Conservation (phyloP, 352 stramenopile genomes). For the Globisporangium nunn region DNA sequence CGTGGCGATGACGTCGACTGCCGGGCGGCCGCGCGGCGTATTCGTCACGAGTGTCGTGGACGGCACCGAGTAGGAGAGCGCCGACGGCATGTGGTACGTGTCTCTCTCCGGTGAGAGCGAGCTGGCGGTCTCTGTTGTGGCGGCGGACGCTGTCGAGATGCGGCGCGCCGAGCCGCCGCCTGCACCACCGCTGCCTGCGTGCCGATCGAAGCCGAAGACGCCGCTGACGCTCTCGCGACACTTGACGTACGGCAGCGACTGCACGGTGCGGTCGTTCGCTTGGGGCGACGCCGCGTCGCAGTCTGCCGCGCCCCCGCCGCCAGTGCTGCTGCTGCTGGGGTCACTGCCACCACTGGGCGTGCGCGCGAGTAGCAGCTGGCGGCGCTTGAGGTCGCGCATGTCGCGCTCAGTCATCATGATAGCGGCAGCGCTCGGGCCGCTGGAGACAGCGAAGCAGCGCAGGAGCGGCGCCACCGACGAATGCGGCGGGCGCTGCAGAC, state of each 20-base stretch:
- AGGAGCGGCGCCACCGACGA: slow-evolving; percentile 12
- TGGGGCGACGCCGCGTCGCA: background rate
- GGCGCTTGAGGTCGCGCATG: slow-evolving; percentile 5
- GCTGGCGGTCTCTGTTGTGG: slow-evolving; percentile 17
- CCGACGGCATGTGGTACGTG: slow-evolving; percentile 31
- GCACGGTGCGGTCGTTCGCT: slow-evolving; percentile 26
- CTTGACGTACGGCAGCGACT: slow-evolving; percentile 73
- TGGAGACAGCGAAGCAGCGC: slow-evolving; percentile 5
- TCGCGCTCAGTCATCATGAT: slow-evolving; percentile 15
- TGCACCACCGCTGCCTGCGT: slow-evolving; percentile 2
- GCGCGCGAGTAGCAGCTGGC: slow-evolving; percentile 3
- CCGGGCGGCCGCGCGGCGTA: slow-evolving; percentile 56
- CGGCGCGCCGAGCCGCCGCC: slow-evolving; percentile 19
- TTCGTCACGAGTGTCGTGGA: slow-evolving; percentile 46
- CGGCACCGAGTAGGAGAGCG: slow-evolving; percentile 72
- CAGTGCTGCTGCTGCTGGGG: background rate
- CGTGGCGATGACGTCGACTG: slow-evolving; percentile 82
- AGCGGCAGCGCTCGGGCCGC: slow-evolving; percentile 9
- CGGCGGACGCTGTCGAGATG: slow-evolving; percentile 36
- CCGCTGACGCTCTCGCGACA: slow-evolving; percentile 40
- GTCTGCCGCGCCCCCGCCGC: background rate
- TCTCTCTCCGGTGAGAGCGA: slow-evolving; percentile 22
- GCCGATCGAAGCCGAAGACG: slow-evolving; percentile 48
- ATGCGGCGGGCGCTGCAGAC: slow-evolving; percentile 32
- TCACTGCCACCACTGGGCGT: slow-evolving; percentile 1